These are phyloP conservation scores for Kwoniella sp. DNA, from an alignment of 768 basidiomycete genomes.

Conservation along the genomic window DNA sequence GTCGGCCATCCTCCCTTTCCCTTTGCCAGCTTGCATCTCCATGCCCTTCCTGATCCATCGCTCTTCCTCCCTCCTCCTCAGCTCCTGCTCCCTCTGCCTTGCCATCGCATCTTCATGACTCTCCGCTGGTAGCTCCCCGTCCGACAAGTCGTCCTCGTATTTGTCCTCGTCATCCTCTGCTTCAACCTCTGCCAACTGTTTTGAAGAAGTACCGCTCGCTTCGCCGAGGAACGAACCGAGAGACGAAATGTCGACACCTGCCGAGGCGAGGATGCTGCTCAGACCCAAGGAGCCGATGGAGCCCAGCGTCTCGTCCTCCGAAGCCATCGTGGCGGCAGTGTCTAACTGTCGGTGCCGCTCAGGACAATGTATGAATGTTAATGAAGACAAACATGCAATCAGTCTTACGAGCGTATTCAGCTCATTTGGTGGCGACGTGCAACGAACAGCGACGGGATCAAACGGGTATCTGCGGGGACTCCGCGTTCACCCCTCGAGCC, in stretches of 20 bases:
- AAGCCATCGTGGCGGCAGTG: conserved; percentile 12
- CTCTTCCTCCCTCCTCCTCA: conserved; percentile 16
- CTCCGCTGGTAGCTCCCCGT: conserved; percentile 18
- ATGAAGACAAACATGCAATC: too few relatives aligned
- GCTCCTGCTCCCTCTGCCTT: conserved; percentile 14
- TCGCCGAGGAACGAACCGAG: conserved; percentile 19
- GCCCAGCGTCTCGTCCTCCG: conserved; percentile 22
- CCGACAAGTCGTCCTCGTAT: conserved; percentile 28
- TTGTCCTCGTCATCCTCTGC: conserved; percentile 31
- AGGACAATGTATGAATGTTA: background rate
- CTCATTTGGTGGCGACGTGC: too few relatives aligned
- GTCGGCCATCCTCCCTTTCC: conserved; percentile 5
- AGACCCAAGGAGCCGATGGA: conserved; percentile 30
- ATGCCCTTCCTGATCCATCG: conserved; percentile 15
- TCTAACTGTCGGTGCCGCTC: too few relatives aligned
- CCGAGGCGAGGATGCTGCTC: conserved; percentile 18
- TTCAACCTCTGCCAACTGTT: conserved; percentile 27
- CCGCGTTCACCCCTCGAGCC: too few relatives aligned
- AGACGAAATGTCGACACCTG: conserved; percentile 29
- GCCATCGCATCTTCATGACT: conserved; percentile 11
- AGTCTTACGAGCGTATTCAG: too few relatives aligned
- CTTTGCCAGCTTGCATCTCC: conserved; percentile 1
- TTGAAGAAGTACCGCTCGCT: conserved; percentile 11
- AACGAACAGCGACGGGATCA: too few relatives aligned
- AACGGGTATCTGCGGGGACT: too few relatives aligned